Evolutionary conservation across 2,329 filamentous ascomycete species (phyloP).

Genomic region (Alternaria sp.): DNA sequence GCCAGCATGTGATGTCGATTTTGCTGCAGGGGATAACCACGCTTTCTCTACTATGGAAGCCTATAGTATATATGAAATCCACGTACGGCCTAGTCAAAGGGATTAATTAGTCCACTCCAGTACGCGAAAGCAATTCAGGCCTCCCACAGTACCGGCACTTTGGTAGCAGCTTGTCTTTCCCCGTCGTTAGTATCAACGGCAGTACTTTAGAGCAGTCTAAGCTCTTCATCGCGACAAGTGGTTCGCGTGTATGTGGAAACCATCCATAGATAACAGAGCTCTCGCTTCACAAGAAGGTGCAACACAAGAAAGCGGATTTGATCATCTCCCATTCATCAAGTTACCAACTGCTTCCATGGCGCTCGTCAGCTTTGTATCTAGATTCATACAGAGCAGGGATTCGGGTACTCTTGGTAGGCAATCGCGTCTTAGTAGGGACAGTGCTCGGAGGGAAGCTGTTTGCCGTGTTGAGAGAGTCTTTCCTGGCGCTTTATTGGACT

Average conservation of each 20-base stretch:
- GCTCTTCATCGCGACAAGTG: neutral
- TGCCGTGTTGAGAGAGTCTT: neutral
- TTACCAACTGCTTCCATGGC: neutral
- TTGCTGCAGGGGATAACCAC: neutral
- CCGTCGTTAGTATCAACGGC: constrained; percentile 5
- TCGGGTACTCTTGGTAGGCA: neutral
- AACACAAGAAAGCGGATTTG: neutral
- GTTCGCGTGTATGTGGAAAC: neutral
- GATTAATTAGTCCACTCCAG: neutral
- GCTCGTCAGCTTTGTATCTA: neutral
- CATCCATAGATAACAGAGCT: neutral
- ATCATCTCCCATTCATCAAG: neutral
- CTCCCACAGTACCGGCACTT: neutral
- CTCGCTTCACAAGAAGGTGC: neutral
- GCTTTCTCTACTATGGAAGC: neutral
- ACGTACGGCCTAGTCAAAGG: neutral
- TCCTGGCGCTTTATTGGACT: neutral
- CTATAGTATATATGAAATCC: neutral
- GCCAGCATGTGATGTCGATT: neutral
- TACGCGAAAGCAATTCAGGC: neutral
- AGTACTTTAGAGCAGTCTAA: constrained; percentile 1
- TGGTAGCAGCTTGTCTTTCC: constrained; percentile 7
- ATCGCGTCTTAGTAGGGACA: neutral
- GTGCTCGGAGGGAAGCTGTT: neutral
- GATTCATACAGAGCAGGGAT: neutral